phyloP scores from a whole-genome alignment of 805 yeast species.

The Ogataea trehalophila region DNA sequence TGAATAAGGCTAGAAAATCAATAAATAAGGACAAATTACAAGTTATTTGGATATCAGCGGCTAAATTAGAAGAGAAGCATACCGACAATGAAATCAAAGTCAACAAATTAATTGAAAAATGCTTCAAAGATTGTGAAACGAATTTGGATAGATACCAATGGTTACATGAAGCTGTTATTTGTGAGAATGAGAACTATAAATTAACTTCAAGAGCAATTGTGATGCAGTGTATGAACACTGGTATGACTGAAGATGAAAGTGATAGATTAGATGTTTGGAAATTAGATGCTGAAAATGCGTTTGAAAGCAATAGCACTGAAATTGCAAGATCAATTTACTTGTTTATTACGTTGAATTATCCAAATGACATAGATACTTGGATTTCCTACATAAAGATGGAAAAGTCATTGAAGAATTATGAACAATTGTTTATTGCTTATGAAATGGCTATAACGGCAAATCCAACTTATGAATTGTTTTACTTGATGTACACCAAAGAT shows the following conservation, averaged over 20 bases:
- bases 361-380: constrained; percentile 48
- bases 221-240: constrained; percentile 33
- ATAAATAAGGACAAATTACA: constrained; percentile 43
- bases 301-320: constrained; percentile 21
- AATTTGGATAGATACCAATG: constrained; percentile 41
- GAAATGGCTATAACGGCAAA: constrained; percentile 48
- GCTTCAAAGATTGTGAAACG: constrained; percentile 36
- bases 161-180: constrained; percentile 49
- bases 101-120: constrained; percentile 44
- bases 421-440: constrained; percentile 39
- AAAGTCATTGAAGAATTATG: constrained; percentile 23
- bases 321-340: constrained; percentile 46
- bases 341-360: constrained; percentile 41
- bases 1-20: constrained; percentile 57
- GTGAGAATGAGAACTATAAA: constrained; percentile 44
- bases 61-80: constrained; percentile 58
- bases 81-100: constrained; percentile 41
- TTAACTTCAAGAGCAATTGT: constrained; percentile 54
- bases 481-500: constrained; percentile 71
- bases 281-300: constrained; percentile 32
- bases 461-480: constrained; percentile 46
- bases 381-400: constrained; percentile 36
- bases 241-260: constrained; percentile 21
- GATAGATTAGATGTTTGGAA: constrained; percentile 27
- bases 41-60: constrained; percentile 66